Evolutionary conservation across 1,284 basidiomycete genomes (phyloP).

Genomic region (Trichosporon sp.): DNA sequence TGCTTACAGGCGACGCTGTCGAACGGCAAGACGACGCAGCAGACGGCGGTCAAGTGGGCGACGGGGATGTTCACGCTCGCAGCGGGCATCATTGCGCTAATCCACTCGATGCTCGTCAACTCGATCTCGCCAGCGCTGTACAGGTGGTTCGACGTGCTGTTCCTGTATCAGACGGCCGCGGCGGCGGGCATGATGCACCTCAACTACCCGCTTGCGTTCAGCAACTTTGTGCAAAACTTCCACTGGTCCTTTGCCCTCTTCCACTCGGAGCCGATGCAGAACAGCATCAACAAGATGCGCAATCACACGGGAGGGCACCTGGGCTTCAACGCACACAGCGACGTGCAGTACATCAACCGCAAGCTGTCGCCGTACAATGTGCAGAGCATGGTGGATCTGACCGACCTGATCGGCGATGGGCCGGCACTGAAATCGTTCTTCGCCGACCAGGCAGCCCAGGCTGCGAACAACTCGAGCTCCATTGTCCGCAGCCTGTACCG

Average conservation of each 20-base stretch:
- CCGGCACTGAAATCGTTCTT: constrained; percentile 51
- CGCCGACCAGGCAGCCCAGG: too few relatives aligned
- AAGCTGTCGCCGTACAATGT: constrained; percentile 69
- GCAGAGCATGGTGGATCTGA: constrained; percentile 2
- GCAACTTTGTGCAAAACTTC: constrained; percentile 76
- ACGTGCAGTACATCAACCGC: constrained; percentile 64
- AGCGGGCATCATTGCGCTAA: constrained; percentile 61
- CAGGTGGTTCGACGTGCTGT: constrained; percentile 70
- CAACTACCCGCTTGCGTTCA: constrained; percentile 79
- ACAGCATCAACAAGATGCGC: constrained; percentile 74
- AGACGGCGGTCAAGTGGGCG: constrained; percentile 69
- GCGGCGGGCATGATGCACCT: constrained; percentile 70
- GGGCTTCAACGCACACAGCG: constrained; percentile 56
- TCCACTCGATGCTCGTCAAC: constrained; percentile 56
- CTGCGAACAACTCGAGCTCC: neutral
- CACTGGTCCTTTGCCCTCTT: constrained; percentile 85
- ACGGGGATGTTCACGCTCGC: constrained; percentile 65
- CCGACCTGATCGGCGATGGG: constrained; percentile 6
- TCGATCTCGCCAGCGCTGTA: constrained; percentile 51
- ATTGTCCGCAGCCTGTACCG: constrained; percentile 16
- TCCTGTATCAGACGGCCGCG: constrained; percentile 75
- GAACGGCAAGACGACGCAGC: constrained; percentile 79
- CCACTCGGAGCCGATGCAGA: constrained; percentile 61
- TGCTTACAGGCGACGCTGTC: constrained; percentile 87
- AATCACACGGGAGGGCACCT: constrained; percentile 71